Evolutionary conservation across 768 basidiomycete genomes (phyloP).

Genomic region (Tulasnella sp.): DNA sequence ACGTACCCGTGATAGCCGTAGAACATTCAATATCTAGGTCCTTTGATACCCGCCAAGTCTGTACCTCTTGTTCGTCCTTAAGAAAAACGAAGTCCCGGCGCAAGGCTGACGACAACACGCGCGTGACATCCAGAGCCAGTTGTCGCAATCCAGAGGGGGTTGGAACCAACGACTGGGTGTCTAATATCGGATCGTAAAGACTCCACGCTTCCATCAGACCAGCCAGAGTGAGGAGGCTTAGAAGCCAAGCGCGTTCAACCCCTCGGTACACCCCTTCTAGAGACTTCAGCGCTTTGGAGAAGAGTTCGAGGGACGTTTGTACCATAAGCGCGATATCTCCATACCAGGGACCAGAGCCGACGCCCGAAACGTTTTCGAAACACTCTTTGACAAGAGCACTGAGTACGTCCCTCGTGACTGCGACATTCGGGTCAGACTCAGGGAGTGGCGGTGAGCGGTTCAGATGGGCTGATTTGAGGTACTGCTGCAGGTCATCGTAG

Average conservation of each 20-base stretch:
- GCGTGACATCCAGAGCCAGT: background rate
- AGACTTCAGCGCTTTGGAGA: background rate
- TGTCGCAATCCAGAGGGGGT: background rate
- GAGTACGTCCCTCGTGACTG: background rate
- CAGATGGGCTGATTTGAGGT: background rate
- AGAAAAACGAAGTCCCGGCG: background rate
- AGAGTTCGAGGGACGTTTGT: slow-evolving; percentile 6
- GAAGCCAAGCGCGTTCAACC: background rate
- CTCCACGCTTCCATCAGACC: slow-evolving; percentile 12
- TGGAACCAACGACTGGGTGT: background rate
- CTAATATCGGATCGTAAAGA: background rate
- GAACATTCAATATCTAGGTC: background rate
- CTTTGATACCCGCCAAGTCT: slow-evolving; percentile 1
- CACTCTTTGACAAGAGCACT: background rate
- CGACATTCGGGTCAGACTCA: background rate
- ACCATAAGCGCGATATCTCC: slow-evolving; percentile 1
- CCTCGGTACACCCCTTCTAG: slow-evolving; percentile 4
- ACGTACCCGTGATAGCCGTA: background rate
- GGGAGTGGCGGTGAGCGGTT: background rate
- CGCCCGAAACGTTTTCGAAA: background rate
- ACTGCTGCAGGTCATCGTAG: background rate
- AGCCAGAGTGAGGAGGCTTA: slow-evolving; percentile 4
- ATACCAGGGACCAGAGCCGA: background rate
- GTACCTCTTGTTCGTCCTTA: background rate
- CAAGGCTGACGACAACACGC: background rate